These are phyloP conservation scores for Magnaporthiopsis rhizophila DNA, from an alignment of 2,329 filamentous ascomycete species.

Conservation along the genomic window DNA sequence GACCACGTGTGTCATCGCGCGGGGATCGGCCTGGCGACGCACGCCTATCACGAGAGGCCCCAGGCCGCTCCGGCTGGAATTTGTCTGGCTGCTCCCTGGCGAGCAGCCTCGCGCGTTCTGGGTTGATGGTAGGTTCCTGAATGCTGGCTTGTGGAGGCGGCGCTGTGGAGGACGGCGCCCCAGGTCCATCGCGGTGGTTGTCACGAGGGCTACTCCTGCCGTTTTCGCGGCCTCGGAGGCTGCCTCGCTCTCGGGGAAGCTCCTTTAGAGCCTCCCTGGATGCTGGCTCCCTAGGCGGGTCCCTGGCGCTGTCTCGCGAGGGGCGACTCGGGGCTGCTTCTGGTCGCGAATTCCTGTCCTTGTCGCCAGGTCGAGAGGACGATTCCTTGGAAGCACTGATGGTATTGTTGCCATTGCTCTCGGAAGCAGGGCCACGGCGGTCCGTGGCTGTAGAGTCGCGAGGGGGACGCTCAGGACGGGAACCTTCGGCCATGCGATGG, in stretches of 20 bases:
- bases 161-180: slow-evolving; percentile 18
- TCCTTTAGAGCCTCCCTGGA: slow-evolving; percentile 4
- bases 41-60: slow-evolving; percentile 32
- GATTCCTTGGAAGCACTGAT: slow-evolving; percentile 21
- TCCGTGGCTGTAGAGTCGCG: slow-evolving; percentile 33
- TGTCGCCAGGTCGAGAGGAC: slow-evolving; percentile 26
- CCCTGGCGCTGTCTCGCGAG: slow-evolving; percentile 29
- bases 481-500: slow-evolving; percentile 27
- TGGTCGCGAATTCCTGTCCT: slow-evolving; percentile 27
- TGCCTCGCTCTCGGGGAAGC: slow-evolving; percentile 1
- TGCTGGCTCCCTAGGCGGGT: not conserved
- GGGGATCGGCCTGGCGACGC: slow-evolving; percentile 26
- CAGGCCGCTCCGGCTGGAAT: slow-evolving; percentile 41
- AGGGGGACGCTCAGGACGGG: slow-evolving; percentile 29
- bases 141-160: slow-evolving; percentile 20
- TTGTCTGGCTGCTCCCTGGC: slow-evolving; percentile 29
- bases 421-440: slow-evolving; percentile 29
- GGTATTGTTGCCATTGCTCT: slow-evolving; percentile 17
- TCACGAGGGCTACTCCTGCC: slow-evolving; percentile 2
- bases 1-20: slow-evolving; percentile 37
- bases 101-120: slow-evolving; percentile 45
- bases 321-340: slow-evolving; percentile 15
- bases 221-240: not conserved
- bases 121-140: slow-evolving; percentile 44
- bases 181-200: not conserved